Evolutionary conservation across 441 rosid species (phyloP), one percentile per base, ranked within the genome.

Genomic region (Gossypium davidsonii): DNA sequence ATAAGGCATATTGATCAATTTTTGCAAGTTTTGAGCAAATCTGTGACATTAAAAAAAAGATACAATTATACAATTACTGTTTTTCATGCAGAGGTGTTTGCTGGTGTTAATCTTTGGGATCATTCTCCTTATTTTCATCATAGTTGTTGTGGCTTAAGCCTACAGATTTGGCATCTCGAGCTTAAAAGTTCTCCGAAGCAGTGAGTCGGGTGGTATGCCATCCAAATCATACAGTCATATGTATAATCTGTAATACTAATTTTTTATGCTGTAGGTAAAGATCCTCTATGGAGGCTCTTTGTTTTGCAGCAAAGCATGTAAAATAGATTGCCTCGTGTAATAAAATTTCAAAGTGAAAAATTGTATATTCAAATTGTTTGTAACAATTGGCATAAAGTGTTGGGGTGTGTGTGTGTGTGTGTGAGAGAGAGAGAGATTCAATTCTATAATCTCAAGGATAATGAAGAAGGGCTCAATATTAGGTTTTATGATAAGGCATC

Each of bases 91-190:
- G 92, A 79, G 77, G 58, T 88, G 92, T 74, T 79, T 88, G 79
- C 84, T 88, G 42, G 52, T 86, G 39, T 80, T 88, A 74, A 88
- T 88, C 72, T 82, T 88, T 37, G 92, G 89, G 75, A 79, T 86
- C 57, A 73, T 80, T 51, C 77, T 88, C 64, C 83, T 86, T 76
- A 88, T 88, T 60, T 87, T 88, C 72, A 70, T 86, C 70, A 79
- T 86, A 44, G 79, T 85, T 15, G 79, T 88, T 7, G 82, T 82
- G 81, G 85, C 85, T 49, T 83, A 74, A 78, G 58, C 74, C 74
- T 57, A 58, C 26, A 46, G 12, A 44, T 9, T 5, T 0, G 53
- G 14, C 9, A 0, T 68, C 48, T 52, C 17, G 23, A 31, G 26
- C 46, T 28, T 31, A 15, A 15, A 28, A 28, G 18, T 18, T 53